These are phyloP conservation scores for Lecanosticta acicola DNA, from an alignment of 2,329 filamentous ascomycete genomes.

Conservation along the genomic window DNA sequence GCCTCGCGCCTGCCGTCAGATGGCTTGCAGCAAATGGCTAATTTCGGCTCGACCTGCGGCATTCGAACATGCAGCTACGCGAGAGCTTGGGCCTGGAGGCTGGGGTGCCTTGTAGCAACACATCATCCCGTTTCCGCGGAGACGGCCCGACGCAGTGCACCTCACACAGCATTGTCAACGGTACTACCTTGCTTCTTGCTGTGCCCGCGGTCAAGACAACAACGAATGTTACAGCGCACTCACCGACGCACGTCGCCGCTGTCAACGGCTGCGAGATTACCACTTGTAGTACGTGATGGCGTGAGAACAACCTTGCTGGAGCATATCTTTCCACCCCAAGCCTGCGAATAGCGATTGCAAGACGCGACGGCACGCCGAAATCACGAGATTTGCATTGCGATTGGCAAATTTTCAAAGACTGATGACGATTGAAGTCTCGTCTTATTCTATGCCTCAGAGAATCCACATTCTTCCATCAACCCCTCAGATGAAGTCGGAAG, in stretches of 20 bases:
- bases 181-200: neutral
- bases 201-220: neutral
- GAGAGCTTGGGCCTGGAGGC: constrained; percentile 1
- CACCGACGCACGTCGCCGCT: constrained; percentile 1
- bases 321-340: no score
- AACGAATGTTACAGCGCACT: constrained; percentile 1
- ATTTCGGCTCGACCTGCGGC: no score
- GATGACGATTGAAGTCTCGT: no score
- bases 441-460: no score
- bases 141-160: neutral
- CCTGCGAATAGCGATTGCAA: no score
- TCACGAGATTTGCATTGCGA: no score
- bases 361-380: no score
- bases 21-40: no score
- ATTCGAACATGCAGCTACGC: constrained; percentile 8
- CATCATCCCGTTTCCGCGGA: constrained; percentile 1
- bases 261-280: constrained; percentile 5
- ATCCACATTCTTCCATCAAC: no score
- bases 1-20: neutral
- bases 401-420: no score
- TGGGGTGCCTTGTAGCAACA: constrained; percentile 1
- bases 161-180: constrained; percentile 1
- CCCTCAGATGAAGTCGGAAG: no score
- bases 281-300: neutral
- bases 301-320: no score